Evolutionary conservation across 169 alveolate genomes (phyloP).

Genomic region (Cryptosporidium sp.): DNA sequence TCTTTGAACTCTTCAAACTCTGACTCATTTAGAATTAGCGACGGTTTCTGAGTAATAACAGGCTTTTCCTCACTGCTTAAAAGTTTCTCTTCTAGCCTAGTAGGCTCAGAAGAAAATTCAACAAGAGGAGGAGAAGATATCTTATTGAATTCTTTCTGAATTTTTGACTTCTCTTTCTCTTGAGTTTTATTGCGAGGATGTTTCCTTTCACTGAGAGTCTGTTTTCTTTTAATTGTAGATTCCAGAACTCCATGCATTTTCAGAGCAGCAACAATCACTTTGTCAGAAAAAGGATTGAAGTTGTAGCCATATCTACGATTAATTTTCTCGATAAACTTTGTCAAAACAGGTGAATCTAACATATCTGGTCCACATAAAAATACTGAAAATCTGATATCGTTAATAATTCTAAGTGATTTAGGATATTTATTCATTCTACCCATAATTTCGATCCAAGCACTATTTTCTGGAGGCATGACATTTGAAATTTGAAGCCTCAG

Average conservation of each 20-base stretch:
- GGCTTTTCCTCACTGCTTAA: background rate
- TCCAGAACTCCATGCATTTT: conserved; percentile 31
- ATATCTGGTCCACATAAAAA: conserved; percentile 68
- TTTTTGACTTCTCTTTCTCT: background rate
- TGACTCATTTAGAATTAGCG: conserved; percentile 29
- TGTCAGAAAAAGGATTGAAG: conserved; percentile 46
- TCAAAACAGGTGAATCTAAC: conserved; percentile 18
- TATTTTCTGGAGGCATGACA: background rate
- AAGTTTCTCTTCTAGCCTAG: background rate
- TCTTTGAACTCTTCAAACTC: conserved; percentile 51
- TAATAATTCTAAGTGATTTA: conserved; percentile 11
- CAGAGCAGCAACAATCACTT: conserved; percentile 36
- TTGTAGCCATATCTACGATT: conserved; percentile 34
- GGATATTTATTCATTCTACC: conserved; percentile 42
- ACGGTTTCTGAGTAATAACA: background rate
- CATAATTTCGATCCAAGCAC: conserved; percentile 21
- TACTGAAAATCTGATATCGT: conserved; percentile 52
- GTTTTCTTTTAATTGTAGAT: conserved; percentile 1
- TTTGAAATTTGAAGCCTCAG: conserved; percentile 20
- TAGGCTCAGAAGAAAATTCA: background rate
- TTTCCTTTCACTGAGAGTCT: background rate
- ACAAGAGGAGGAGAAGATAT: background rate
- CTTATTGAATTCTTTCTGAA: background rate
- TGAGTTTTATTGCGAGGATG: background rate
- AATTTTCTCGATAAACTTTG: conserved; percentile 20